Evolutionary conservation across 2,329 filamentous ascomycete species (phyloP).

Genomic region (Xylaria sp.): DNA sequence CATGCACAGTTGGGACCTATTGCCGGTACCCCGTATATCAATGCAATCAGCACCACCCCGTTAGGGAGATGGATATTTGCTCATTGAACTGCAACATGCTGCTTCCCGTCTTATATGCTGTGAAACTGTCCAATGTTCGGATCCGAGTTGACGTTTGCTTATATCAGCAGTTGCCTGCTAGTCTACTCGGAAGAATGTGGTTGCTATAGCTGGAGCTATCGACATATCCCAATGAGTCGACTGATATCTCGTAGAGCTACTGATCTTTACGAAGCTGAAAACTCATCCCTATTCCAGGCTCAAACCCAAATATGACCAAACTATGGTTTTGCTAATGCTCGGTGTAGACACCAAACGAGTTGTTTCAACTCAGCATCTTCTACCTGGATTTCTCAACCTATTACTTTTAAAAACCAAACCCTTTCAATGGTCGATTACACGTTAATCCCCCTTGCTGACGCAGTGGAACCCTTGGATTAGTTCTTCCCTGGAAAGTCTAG

Average conservation of each 20-base stretch:
- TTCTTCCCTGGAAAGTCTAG: constrained; percentile 10
- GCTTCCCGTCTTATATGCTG: background rate
- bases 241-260: background rate
- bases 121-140: constrained; percentile 1
- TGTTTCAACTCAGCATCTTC: too few species aligned
- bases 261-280: background rate
- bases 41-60: constrained; percentile 37
- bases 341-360: too few species aligned
- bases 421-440: background rate
- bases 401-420: background rate
- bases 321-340: background rate
- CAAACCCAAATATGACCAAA: background rate
- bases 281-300: background rate
- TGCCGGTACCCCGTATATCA: constrained; percentile 26
- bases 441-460: background rate
- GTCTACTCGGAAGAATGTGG: background rate
- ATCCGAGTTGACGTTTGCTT: background rate
- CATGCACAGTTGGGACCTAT: constrained; percentile 19
- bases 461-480: constrained; percentile 9
- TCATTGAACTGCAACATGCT: constrained; percentile 29
- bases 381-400: background rate
- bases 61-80: constrained; percentile 32
- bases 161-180: background rate
- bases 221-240: background rate
- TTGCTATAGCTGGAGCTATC: background rate